Evolutionary conservation across 2,329 filamentous ascomycete genomes (phyloP).

Genomic region (Westerdykella sp.): DNA sequence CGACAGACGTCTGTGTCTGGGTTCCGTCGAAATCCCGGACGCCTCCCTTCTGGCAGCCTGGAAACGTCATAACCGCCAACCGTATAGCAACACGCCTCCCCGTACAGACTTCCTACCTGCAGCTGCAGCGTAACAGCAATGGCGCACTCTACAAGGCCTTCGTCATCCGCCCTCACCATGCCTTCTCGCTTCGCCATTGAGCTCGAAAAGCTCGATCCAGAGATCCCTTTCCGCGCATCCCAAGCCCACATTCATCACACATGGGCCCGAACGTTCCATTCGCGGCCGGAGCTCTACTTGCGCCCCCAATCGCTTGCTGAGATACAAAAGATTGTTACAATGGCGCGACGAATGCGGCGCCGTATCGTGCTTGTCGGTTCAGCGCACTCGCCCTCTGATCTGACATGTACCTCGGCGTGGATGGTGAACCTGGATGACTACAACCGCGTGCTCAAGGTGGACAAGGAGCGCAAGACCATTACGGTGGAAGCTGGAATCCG

Average conservation of each 20-base stretch:
- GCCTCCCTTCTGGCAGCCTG: too few relatives aligned
- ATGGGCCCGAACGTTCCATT: constrained; percentile 91
- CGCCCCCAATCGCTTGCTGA: constrained; percentile 73
- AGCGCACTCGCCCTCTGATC: constrained; percentile 82
- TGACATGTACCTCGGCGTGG: constrained; percentile 93
- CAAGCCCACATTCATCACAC: constrained; percentile 74
- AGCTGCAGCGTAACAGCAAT: constrained; percentile 8
- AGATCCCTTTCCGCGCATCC: constrained; percentile 69
- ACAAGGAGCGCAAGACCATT: constrained; percentile 59
- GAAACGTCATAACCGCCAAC: too few relatives aligned
- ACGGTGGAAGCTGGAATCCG: constrained; percentile 86
- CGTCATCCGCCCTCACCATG: constrained; percentile 24
- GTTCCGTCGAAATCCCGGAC: too few relatives aligned
- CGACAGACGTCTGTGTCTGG: too few relatives aligned
- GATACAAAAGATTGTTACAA: constrained; percentile 73
- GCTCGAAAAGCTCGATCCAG: constrained; percentile 53
- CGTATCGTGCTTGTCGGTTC: constrained; percentile 83
- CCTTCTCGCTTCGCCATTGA: constrained; percentile 45
- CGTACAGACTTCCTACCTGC: neutral
- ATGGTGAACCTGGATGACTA: constrained; percentile 87
- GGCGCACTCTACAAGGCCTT: constrained; percentile 11
- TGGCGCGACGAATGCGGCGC: constrained; percentile 74
- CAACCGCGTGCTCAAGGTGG: constrained; percentile 63
- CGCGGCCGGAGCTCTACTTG: constrained; percentile 83
- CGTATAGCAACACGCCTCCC: too few relatives aligned